These are phyloP conservation scores for Trichomonas tenax DNA, from an alignment of 208 protist species.

Conservation along the genomic window DNA sequence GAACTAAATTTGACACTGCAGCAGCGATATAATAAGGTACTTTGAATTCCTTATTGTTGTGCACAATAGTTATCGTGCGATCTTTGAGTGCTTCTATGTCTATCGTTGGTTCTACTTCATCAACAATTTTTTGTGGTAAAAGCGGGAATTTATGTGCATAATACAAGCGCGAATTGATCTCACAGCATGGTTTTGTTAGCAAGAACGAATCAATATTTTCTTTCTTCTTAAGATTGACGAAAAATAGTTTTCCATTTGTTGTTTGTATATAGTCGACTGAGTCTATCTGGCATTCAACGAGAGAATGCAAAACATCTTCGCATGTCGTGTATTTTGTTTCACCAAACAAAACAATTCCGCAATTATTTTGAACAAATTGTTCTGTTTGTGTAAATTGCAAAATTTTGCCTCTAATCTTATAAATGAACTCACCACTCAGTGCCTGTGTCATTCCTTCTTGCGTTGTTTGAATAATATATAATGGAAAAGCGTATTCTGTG, in stretches of 20 bases:
- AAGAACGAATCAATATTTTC: background rate
- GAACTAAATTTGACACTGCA: background rate
- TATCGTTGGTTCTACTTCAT: background rate
- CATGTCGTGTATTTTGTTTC: background rate
- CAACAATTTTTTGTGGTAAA: background rate
- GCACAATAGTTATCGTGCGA: background rate
- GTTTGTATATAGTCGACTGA: background rate
- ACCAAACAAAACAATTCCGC: background rate
- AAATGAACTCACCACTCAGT: background rate
- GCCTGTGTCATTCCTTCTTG: background rate
- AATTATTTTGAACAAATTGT: background rate
- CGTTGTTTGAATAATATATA: background rate
- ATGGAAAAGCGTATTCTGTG: background rate
- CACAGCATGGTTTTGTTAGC: background rate
- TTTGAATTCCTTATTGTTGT: background rate
- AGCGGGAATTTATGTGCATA: background rate
- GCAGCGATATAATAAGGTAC: background rate
- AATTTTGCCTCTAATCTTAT: background rate
- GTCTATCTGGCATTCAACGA: background rate
- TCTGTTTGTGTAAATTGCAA: background rate
- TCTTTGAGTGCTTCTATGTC: background rate
- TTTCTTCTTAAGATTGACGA: background rate
- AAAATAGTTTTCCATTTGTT: background rate
- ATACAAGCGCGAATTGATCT: background rate
- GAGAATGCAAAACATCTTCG: background rate